Conservation (phyloP, 73 alveolate species). For the Paramecium sonneborni region DNA sequence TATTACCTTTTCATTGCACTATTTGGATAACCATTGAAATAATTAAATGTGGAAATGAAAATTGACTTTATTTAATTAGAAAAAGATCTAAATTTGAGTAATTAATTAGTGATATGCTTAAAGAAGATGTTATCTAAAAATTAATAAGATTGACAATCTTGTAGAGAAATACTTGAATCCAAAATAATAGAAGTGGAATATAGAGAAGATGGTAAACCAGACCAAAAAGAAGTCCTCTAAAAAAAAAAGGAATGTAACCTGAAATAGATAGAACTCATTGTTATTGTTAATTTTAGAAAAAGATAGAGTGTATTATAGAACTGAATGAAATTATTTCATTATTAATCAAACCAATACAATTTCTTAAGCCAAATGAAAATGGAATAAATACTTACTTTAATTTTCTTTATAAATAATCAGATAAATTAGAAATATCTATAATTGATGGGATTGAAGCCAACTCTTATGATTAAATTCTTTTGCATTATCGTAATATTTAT, state of each 20-base stretch:
- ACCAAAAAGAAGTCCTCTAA: conserved; percentile 59
- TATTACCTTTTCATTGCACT: conserved; percentile 48
- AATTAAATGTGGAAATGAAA: conserved; percentile 33
- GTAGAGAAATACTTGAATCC: background rate
- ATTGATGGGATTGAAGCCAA: too few relatives aligned
- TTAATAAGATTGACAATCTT: conserved; percentile 19
- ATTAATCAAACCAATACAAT: too few relatives aligned
- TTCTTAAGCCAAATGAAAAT: too few relatives aligned
- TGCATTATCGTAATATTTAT: too few relatives aligned
- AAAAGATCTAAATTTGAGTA: conserved; percentile 16
- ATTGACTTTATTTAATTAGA: background rate
- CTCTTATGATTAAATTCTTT: too few relatives aligned
- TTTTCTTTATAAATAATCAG: too few relatives aligned
- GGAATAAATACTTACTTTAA: too few relatives aligned
- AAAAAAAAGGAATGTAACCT: background rate
- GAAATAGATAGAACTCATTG: background rate
- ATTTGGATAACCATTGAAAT: background rate
- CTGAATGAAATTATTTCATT: too few relatives aligned
- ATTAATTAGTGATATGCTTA: background rate
- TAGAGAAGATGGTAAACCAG: conserved; percentile 57
- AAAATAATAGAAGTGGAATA: conserved; percentile 30
- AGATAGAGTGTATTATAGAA: conserved; percentile 4
- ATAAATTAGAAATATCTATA: too few relatives aligned
- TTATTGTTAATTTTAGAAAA: background rate
- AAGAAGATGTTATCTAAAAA: background rate